Base-by-base conservation (phyloP, 1,139 yeast genomes). In the Komagataea norvegica region DNA sequence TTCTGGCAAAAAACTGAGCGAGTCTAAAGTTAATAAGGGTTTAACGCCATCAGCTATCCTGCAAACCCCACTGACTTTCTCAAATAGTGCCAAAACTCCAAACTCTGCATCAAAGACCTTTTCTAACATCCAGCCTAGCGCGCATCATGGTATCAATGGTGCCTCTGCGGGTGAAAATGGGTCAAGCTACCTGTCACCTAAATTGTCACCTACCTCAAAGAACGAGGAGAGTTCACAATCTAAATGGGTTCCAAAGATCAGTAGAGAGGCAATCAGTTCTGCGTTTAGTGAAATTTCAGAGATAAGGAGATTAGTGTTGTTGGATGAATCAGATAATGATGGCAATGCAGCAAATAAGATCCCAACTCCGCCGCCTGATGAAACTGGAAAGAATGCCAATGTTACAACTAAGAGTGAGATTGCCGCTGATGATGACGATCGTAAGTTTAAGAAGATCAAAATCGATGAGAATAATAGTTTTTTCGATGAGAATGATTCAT, bases 21-120 rank as follows among this genome's bases (percentile, higher is more conserved):
- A 31, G 6, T 43, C 55, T 1, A 51, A 54, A 21, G 37, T 45
- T 25, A 37, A 46, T 6, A 52, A 48, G 38, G 49, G 52, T 3
- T 32, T 53, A 25, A 53, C 57, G 1, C 57, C 57, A 6, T 53
- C 56, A 6, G 43, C 57, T 2, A 46, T 53, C n/a, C 27, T 53
- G 9, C 57, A 53, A 36, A 53, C 57, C 1, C 57, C 57, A 3
- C 32, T 51, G 38, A 49, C 54, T 0, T 51, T 53, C 23, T 44
- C 56, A 4, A 46, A 43, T 31, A 40, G 43, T 11, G 42, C 44
- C 2, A 50, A 45, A 37, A 53, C 56, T 8, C 56, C 57, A 29
- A 44, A 29, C 3, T 51, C 57, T 1, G 8, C 49, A 3, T 25
- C 52, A 5, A 50, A 46, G 38, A n/a, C n/a, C n/a, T 11, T 31